Evolutionary conservation across 106 monocot species (phyloP).

Genomic region (Allium cepa): DNA sequence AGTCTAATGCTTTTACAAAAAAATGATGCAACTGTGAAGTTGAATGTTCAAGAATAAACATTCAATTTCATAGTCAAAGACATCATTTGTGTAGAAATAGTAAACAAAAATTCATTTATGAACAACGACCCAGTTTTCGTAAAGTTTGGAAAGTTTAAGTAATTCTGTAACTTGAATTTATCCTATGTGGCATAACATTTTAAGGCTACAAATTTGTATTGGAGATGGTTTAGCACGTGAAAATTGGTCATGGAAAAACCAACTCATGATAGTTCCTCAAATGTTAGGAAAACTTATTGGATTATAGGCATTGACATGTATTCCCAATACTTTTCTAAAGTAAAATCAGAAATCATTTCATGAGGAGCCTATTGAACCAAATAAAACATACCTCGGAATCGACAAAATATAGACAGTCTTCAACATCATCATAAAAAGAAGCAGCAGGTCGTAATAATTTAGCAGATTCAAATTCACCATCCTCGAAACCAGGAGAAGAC

Average conservation of each 20-base stretch:
- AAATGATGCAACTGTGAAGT: no score
- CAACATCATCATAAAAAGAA: conserved; percentile 46
- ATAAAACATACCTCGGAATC: conserved; percentile 69
- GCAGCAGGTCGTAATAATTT: conserved; percentile 74
- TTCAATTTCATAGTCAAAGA: no score
- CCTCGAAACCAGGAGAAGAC: conserved; percentile 79
- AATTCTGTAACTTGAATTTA: no score
- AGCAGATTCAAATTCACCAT: conserved; percentile 88
- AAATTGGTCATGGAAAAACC: not conserved
- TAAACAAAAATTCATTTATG: no score
- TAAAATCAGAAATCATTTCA: not conserved
- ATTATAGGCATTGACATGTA: no score
- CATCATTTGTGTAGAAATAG: no score
- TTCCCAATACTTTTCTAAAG: not conserved
- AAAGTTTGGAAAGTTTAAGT: no score
- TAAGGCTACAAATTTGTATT: not conserved
- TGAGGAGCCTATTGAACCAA: not conserved
- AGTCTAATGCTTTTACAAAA: no score
- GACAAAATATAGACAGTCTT: conserved; percentile 73
- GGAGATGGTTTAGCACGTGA: not conserved
- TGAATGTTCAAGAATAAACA: no score
- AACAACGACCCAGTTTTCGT: no score
- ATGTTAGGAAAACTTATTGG: not conserved
- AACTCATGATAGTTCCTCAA: not conserved
- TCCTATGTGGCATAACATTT: no score